phyloP scores from a whole-genome alignment of 1,139 yeast genomes.

The Magnusiomyces magnusii region DNA sequence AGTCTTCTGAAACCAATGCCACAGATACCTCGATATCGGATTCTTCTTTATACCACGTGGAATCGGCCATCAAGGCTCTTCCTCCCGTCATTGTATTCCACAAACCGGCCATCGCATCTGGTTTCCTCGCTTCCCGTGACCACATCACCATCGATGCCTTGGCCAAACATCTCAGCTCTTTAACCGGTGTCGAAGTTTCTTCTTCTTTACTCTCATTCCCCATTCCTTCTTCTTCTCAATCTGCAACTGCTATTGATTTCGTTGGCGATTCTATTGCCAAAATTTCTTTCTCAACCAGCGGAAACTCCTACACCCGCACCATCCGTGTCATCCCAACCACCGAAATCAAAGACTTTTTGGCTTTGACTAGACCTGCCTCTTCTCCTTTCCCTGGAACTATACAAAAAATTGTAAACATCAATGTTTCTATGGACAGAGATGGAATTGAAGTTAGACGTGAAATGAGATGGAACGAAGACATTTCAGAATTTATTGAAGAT shows the following conservation, averaged over 20 bases:
- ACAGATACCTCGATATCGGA: neutral
- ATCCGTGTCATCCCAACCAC: constrained; percentile 14
- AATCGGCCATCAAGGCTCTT: constrained; percentile 21
- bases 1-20: neutral
- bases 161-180: constrained; percentile 17
- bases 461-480: constrained; percentile 12
- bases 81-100: constrained; percentile 20
- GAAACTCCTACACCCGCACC: constrained; percentile 13
- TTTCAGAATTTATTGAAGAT: constrained; percentile 10
- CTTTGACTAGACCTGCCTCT: constrained; percentile 14
- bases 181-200: constrained; percentile 19
- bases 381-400: constrained; percentile 17
- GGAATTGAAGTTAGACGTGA: constrained; percentile 12
- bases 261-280: constrained; percentile 18
- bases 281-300: constrained; percentile 16
- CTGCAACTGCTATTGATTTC: constrained; percentile 18
- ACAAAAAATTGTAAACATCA: constrained; percentile 9
- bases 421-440: constrained; percentile 3
- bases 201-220: constrained; percentile 12
- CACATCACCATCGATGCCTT: constrained; percentile 17
- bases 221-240: constrained; percentile 5
- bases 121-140: neutral
- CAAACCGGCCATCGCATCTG: neutral
- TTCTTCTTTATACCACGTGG: constrained; percentile 15
- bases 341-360: constrained; percentile 9